Base-by-base conservation (phyloP, 140 eudicot species). In the Stevia rebaudiana region DNA sequence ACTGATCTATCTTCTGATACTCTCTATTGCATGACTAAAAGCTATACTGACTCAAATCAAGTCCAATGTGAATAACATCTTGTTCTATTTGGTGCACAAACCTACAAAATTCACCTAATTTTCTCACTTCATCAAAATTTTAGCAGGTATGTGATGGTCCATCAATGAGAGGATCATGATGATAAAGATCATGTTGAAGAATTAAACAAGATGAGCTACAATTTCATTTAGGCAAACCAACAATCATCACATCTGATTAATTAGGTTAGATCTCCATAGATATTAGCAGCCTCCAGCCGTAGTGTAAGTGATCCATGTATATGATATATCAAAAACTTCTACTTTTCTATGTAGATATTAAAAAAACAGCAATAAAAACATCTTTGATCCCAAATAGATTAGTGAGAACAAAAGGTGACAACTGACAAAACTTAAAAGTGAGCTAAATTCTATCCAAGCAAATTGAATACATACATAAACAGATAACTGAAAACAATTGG, bases 401-500 rank as follows among this genome's bases (percentile, higher is more conserved):
- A 31, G 23, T 69, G 6, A n/a, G 23, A 69, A 60, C 50, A 60
- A 24, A 70, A 59, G 68, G 69, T 48, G 54, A 47, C 66, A 30
- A 61, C 63, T 48, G 54, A 47, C 66, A 30, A 61, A 23, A 24
- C 24, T 62, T 30, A 37, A 17, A 48, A 49, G 33, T 61, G 69
- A 36, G 48, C 69, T 12, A 61, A 50, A 33, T 5, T 33, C 8
- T 3, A 33, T 3, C 56, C 30, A 63, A 72, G 49, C 62, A 22
- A 41, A 63, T 5, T 3, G 40, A 63, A 72, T 39, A 17, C 63
- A 40, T 25, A 71, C 9, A 43, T 23, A 3, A 28, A 8, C 21
- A 13, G 2, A 28, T 3, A 22, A 53, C 42, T 64, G 50, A 41
- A 44, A 52, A 30, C 2, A 41, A 41, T 61, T 41, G 43, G 43